A percentile compares a stretch with the other conserved stretches of the same genome.
phyloP scores from a whole-genome alignment of 306 rosid species.

The Psophocarpus tetragonolobus region DNA sequence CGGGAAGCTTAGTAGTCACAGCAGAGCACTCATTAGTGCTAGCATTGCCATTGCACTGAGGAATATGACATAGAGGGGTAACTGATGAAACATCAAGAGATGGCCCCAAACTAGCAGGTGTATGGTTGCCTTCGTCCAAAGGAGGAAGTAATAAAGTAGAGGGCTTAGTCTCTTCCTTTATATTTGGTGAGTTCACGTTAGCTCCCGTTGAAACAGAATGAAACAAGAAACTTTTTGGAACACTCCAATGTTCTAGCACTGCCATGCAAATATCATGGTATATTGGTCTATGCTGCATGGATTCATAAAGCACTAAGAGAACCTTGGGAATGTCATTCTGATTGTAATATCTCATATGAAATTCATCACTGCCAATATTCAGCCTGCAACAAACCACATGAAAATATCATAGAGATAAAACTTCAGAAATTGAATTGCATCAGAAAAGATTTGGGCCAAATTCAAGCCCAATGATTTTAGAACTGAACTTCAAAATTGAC shows the following conservation, averaged over 20 bases:
- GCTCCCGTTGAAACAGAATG: conserved; percentile 43
- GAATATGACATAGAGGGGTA: conserved; percentile 28
- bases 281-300: conserved; percentile 53
- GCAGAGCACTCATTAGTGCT: conserved; percentile 34
- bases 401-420: conserved; percentile 34
- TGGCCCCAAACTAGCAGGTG: conserved; percentile 34
- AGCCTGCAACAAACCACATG: conserved; percentile 64
- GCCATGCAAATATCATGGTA: conserved; percentile 66
- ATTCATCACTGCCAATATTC: conserved; percentile 51
- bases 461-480: conserved; percentile 5
- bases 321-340: conserved; percentile 73
- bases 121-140: conserved; percentile 34
- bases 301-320: conserved; percentile 63
- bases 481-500: conserved; percentile 17
- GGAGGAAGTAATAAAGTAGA: conserved; percentile 33
- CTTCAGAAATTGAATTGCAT: conserved; percentile 14
- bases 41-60: conserved; percentile 33
- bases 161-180: conserved; percentile 36
- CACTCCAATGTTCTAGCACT: conserved; percentile 65
- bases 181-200: conserved; percentile 26
- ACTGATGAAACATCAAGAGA: conserved; percentile 40
- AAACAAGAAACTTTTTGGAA: conserved; percentile 58
- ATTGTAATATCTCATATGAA: conserved; percentile 69
- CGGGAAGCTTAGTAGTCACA: conserved; percentile 36
- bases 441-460: conserved; percentile 15